Evolutionary conservation across 192 early-diverging fungal genomes (phyloP).

Genomic region (Backusella luteola): DNA sequence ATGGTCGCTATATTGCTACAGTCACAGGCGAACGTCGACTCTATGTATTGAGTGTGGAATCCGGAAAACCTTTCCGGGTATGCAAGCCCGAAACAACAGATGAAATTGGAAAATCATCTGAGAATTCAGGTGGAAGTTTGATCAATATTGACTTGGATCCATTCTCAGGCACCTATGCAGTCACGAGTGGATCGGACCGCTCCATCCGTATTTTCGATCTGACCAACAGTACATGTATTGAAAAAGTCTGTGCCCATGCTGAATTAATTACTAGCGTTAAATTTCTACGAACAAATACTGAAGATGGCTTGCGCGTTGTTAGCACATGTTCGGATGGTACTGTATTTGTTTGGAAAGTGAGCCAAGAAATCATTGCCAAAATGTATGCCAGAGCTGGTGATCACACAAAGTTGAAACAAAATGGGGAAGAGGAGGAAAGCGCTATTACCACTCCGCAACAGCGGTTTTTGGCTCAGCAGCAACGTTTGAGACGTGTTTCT

Average conservation of each 20-base stretch:
- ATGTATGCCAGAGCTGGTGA: constrained; percentile 27
- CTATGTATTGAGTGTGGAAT: constrained; percentile 55
- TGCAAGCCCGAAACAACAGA: constrained; percentile 57
- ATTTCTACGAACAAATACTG: constrained; percentile 40
- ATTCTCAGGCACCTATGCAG: constrained; percentile 60
- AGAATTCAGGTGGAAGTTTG: constrained; percentile 54
- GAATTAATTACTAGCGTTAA: constrained; percentile 71
- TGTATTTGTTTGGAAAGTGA: constrained; percentile 72
- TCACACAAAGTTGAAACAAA: constrained; percentile 2
- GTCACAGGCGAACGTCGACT: constrained; percentile 73
- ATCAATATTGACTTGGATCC: constrained; percentile 68
- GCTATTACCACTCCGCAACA: neutral
- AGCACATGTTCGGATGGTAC: constrained; percentile 75
- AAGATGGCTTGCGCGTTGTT: constrained; percentile 44
- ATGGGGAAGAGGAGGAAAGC: neutral
- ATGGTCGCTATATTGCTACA: constrained; percentile 53
- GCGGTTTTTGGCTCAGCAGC: neutral
- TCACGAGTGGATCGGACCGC: constrained; percentile 66
- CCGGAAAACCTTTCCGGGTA: constrained; percentile 62
- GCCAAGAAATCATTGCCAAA: constrained; percentile 40
- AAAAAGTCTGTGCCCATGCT: constrained; percentile 61
- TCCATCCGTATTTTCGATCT: constrained; percentile 72
- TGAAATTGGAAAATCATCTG: constrained; percentile 29
- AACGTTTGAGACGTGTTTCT: constrained; percentile 16
- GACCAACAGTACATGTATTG: constrained; percentile 56